Evolutionary conservation across 345 rosid genomes (phyloP).

Genomic region (Camelina sativa): DNA sequence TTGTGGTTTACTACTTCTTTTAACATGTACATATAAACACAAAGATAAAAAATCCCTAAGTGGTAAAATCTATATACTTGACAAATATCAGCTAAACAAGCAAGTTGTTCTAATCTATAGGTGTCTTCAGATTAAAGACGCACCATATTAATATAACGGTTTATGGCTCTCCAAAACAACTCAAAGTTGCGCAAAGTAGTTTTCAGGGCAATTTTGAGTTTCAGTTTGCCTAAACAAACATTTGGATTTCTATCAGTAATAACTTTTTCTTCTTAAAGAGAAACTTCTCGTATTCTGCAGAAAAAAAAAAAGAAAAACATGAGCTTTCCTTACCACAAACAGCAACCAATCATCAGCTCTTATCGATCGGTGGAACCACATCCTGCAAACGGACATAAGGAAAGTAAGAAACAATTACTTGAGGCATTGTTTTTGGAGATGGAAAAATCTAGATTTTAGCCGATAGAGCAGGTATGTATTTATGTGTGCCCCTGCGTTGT

Average conservation of each 20-base stretch:
- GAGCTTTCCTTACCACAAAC: slow-evolving; percentile 62
- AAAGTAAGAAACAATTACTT: slow-evolving; percentile 6
- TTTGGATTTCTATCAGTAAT: not conserved
- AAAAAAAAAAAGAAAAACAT: not conserved
- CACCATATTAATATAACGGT: not conserved
- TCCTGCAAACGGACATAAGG: slow-evolving; percentile 48
- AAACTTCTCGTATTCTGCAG: not conserved
- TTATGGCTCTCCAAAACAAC: slow-evolving; percentile 4
- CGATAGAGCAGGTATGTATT: not conserved
- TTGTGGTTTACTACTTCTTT: not conserved
- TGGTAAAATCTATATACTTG: not conserved
- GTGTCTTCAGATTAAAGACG: not conserved
- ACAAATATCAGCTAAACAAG: slow-evolving; percentile 13
- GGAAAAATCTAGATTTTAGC: not conserved
- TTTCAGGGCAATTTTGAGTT: slow-evolving; percentile 5
- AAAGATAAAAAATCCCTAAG: not conserved
- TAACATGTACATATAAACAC: slow-evolving; percentile 12
- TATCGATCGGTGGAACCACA: slow-evolving; percentile 85
- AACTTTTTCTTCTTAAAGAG: slow-evolving; percentile 14
- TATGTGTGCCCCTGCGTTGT: not conserved
- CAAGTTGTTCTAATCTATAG: not conserved
- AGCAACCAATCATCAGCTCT: slow-evolving; percentile 96
- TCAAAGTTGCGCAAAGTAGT: slow-evolving; percentile 1
- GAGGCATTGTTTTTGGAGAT: not conserved
- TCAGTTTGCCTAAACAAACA: slow-evolving; percentile 14